These are phyloP conservation scores for Dillenia suffruticosa DNA, from an alignment of 164 flowering plant genomes.

Conservation along the genomic window DNA sequence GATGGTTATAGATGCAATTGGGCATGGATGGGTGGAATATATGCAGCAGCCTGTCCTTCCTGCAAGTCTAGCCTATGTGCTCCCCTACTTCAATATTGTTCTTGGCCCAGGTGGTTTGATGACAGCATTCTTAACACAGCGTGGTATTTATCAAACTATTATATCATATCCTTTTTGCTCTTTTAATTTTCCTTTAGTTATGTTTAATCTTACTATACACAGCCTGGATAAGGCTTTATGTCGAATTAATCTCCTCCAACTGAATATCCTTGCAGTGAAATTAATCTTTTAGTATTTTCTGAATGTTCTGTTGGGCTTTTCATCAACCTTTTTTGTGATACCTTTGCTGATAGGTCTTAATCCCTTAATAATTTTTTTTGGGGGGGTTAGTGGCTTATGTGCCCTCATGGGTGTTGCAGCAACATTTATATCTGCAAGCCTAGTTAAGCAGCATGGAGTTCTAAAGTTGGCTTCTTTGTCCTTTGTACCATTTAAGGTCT, in stretches of 20 bases:
- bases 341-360: conserved; percentile 55
- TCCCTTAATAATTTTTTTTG: conserved; percentile 87
- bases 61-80: conserved; percentile 95
- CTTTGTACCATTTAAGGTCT: conserved; percentile 1
- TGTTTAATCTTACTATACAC: no score
- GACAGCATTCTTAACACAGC: conserved; percentile 95
- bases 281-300: no score
- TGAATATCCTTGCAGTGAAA: no score
- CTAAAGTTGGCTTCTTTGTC: conserved; percentile 61
- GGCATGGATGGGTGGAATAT: conserved; percentile 91
- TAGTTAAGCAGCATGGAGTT: conserved; percentile 76
- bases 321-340: no score
- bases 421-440: conserved; percentile 78
- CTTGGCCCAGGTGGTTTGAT: conserved; percentile 93
- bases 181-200: neutral
- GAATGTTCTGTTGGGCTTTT: no score
- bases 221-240: no score
- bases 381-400: conserved; percentile 93
- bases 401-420: conserved; percentile 98
- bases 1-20: conserved; percentile 61
- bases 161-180: neutral
- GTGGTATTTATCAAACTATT: conserved; percentile 42
- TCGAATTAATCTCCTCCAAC: no score
- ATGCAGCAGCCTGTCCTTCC: conserved; percentile 96
- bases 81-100: conserved; percentile 86